These are phyloP conservation scores for Tetraselmis striata DNA, from an alignment of 139 green algal species.

Conservation along the genomic window DNA sequence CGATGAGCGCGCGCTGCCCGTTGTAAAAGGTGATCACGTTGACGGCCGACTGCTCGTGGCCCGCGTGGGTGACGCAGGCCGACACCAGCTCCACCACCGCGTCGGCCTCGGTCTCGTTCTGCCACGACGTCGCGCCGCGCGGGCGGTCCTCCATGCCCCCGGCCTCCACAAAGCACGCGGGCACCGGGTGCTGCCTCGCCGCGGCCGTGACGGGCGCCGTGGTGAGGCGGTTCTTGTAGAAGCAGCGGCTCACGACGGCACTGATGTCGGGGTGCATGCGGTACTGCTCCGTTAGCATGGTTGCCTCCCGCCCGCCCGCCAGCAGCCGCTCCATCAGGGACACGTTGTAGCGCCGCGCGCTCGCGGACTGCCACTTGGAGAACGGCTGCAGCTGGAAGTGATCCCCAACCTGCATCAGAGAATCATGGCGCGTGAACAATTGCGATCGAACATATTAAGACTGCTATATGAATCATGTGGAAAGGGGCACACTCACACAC, in stretches of 20 bases:
- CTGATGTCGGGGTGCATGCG: slow-evolving; percentile 12
- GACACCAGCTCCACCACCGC: background rate
- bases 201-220: background rate
- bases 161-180: background rate
- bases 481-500: no score
- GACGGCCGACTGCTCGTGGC: background rate
- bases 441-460: no score
- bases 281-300: slow-evolving; percentile 8
- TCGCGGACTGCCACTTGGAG: slow-evolving; percentile 5
- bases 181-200: background rate
- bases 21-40: slow-evolving; percentile 16
- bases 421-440: no score
- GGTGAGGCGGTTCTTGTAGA: slow-evolving; percentile 1
- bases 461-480: no score
- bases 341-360: slow-evolving; percentile 1
- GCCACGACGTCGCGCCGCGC: background rate
- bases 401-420: background rate
- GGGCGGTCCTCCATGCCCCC: slow-evolving; percentile 4
- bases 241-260: background rate
- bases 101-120: slow-evolving; percentile 20
- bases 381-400: slow-evolving; percentile 11
- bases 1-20: background rate
- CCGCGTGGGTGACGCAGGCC: background rate
- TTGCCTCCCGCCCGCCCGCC: background rate
- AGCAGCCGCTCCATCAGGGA: slow-evolving; percentile 10